Base-by-base conservation (phyloP, 768 basidiomycete genomes). In the Dioszegia crocea region DNA sequence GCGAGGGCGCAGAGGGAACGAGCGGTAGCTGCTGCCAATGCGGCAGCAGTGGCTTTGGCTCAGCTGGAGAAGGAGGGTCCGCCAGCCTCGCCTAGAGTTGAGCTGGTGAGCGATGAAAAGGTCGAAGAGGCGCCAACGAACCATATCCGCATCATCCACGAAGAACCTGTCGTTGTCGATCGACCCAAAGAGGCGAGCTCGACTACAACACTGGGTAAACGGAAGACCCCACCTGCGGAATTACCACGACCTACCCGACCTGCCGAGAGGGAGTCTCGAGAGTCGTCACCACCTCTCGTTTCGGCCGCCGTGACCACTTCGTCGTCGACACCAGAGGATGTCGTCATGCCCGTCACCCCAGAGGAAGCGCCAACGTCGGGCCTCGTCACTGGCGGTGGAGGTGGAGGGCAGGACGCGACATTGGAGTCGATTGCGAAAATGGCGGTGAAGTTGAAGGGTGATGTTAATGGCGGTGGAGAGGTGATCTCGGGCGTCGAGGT, bases 281-380 rank as follows among this genome's bases (percentile, higher is more conserved):
- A 53, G 23, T 17, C 16, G 6, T 51, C 49, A 17, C 6, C n/a
- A 4, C 47, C 26, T 48, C 23, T 17, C 10, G 16, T 26, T 4
- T 23, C 27, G 2, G 6, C 36, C 16, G 10, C 26, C 29, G n/a
- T 12, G 21, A 33, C 51, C 3, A 40, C 51, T 36, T 23, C 51
- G 24, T 36, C 38, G 1, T 39, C 51, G 3, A 38, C 51, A 26
- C 36, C 51, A 3, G 51, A 53, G 16, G 51, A 40, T 17, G 39
- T 53, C 2, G 26, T 53, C 26, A 53, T 53, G 51, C 51, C 51
- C 14, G 27, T 53, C 24, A 53, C 51, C 16, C 51, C 51, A 6
- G 39, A 53, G 17, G 51, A 53, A 26, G 51, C 11, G 2, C 4
- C 21, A 5, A 14, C 11, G 16, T n/a, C 47, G 4, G 26, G n/a